A percentile compares a stretch with the other conserved stretches of the same genome.
phyloP scores from a whole-genome alignment of 345 rosid genomes.

The Ailanthus altissimus region DNA sequence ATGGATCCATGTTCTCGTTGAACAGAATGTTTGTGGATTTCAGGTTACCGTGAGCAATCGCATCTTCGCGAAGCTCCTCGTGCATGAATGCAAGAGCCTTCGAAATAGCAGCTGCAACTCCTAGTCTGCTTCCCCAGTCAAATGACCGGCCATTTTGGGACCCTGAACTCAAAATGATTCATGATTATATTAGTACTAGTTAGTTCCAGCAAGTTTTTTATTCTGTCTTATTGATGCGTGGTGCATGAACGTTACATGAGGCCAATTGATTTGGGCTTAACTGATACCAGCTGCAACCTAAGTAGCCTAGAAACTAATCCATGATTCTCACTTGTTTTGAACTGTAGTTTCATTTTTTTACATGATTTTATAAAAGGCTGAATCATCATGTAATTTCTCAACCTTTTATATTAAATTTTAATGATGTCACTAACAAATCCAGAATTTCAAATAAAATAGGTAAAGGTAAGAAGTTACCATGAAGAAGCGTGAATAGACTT shows the following conservation, averaged over 20 bases:
- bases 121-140: constrained; percentile 57
- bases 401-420: background rate
- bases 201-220: background rate
- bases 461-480: constrained; percentile 37
- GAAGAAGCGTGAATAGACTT: constrained; percentile 59
- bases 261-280: background rate
- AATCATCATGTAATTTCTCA: background rate
- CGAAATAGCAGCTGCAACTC: constrained; percentile 40
- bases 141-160: constrained; percentile 36
- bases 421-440: background rate
- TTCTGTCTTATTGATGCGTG: background rate
- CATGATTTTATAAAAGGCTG: background rate
- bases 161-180: constrained; percentile 34
- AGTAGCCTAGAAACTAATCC: background rate
- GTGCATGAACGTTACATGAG: background rate
- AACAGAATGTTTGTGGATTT: constrained; percentile 61
- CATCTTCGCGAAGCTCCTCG: constrained; percentile 37
- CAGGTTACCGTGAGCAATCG: constrained; percentile 64
- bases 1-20: constrained; percentile 49
- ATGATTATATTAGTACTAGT: background rate
- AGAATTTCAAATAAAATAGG: background rate
- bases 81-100: constrained; percentile 52
- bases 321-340: background rate
- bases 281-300: background rate
- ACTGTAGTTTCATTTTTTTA: background rate